Base-by-base conservation (phyloP, 2,329 filamentous ascomycete species). In the Pseudogymnoascus sp. region DNA sequence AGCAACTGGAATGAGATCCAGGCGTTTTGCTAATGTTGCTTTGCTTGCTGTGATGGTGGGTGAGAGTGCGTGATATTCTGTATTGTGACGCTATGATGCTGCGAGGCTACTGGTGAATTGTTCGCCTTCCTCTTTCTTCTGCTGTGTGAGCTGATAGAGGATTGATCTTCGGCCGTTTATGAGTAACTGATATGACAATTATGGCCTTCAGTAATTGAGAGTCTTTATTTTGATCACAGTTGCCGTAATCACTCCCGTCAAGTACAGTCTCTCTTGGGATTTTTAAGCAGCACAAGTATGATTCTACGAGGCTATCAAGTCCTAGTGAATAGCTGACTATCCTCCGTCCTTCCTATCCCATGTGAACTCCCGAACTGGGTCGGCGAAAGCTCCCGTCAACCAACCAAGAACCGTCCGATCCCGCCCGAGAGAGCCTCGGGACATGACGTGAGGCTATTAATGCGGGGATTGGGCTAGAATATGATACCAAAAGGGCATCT, bases 1-100 rank as follows among this genome's bases (percentile, higher is more conserved):
- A 64, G 62, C 62, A 61, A 40, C 28, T 64, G 23, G 47, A 53
- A 53, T 53, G 47, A 53, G 31, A 53, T 31, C 47, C 47, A 53
- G 47, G 26, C 47, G 47, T 53, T 53, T 53, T 53, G 47, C 26
- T 53, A 31, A 15, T 4, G 10, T 28, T 53, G n/a, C 21, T 31
- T 50, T 31, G n/a, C 21, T 53, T 53, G 13, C 21, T 50, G 44
- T 53, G 47, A 31, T 53, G 47, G 26, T 11, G 13, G 26, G 9
- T 10, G 6, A 44, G 23, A 53, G 28, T 53, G 47, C 47, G 47
- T 53, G 47, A 31, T 53, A 53, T 53, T 31, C 11, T 23, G 23
- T 53, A 28, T 53, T 17, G 47, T 53, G 47, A 53, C 23, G 47
- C 23, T 53, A 53, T 53, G 47, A 31, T 53, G 13, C 23, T 53